Base-by-base conservation (phyloP, 2,329 filamentous ascomycete genomes). In the Neonectria faginata region DNA sequence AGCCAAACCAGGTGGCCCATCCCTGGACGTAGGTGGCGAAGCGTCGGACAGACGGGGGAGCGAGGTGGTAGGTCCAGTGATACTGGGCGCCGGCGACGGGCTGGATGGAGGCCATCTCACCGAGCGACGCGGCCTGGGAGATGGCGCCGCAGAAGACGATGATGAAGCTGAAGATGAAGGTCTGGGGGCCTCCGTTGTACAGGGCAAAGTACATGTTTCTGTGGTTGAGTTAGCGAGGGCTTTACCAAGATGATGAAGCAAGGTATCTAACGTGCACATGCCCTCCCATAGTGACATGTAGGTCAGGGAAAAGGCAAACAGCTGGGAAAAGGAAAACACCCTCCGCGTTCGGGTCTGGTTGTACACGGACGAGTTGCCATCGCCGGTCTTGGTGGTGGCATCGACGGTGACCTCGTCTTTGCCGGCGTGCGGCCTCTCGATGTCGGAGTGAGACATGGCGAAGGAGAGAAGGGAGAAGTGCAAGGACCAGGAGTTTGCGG, bases 131-230 rank as follows among this genome's bases (percentile, higher is more conserved):
- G 11, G 70, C 70, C 25, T 73, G 70, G 5, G 62, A 27, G 12
- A 73, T 73, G 36, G 70, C 70, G 0, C 70, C 70, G 9, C 22
- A 73, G 47, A 73, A 73, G n/a, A 73, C 70, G 1, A 73, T 73
- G 11, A 73, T 64, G 41, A 73, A 73, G 20, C 70, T 73, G 36
- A 73, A 73, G 10, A 73, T 5, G 12, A 73, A 73, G 1, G 70
- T 73, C 39, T 73, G 70, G 0, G 70, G 70, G 3, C 70, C 70
- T 1, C 70, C 70, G 22, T 73, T 73, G 59, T 52, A 73, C 1
- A 73, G 62, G 10, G 70, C 70, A 67, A 73, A 73, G 56, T 67
- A 73, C 70, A 73, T 73, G 48, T 73, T 73, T 10, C 70, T 73
- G 27, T 1, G 14, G 0, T 0, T 8, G 3, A 5, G 20, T 69